Percentiles rank a stretch among this genome's conserved stretches.
Conservation (phyloP, 305 asterid species). For the Salvia sclarea region DNA sequence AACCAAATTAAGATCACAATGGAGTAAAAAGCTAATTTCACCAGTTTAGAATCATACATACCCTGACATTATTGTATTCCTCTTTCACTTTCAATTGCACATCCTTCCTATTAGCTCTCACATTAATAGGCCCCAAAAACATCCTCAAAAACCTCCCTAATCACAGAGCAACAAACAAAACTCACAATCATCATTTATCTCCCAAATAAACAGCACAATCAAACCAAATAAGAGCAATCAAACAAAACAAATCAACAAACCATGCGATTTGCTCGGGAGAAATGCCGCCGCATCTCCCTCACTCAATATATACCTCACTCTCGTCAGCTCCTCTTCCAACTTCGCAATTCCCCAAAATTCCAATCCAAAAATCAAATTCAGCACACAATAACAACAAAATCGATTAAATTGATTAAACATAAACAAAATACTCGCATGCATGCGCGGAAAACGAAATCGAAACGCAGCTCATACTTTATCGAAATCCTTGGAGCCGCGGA, state of each 20-base stretch:
- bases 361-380: constrained; percentile 8
- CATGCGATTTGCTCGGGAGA: constrained; percentile 89
- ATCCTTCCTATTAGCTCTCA: constrained; percentile 82
- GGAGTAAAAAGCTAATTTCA: background rate
- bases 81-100: constrained; percentile 92
- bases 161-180: constrained; percentile 21
- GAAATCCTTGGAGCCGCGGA: constrained; percentile 48
- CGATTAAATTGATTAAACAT: background rate
- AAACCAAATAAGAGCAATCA: background rate
- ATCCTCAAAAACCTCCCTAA: constrained; percentile 80
- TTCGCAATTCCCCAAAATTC: constrained; percentile 27
- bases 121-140: constrained; percentile 93
- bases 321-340: constrained; percentile 78
- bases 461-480: constrained; percentile 49
- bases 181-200: constrained; percentile 11
- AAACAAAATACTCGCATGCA: constrained; percentile 29
- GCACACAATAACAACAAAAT: background rate
- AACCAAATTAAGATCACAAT: background rate
- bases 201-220: constrained; percentile 8
- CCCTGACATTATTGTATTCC: constrained; percentile 93
- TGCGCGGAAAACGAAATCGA: constrained; percentile 17
- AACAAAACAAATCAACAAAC: too few species aligned
- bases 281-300: constrained; percentile 97
- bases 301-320: constrained; percentile 68
- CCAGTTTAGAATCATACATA: constrained; percentile 52